phyloP scores from a whole-genome alignment of 1,139 yeast genomes.

The Hemisphaericaspora xylanilytica region DNA sequence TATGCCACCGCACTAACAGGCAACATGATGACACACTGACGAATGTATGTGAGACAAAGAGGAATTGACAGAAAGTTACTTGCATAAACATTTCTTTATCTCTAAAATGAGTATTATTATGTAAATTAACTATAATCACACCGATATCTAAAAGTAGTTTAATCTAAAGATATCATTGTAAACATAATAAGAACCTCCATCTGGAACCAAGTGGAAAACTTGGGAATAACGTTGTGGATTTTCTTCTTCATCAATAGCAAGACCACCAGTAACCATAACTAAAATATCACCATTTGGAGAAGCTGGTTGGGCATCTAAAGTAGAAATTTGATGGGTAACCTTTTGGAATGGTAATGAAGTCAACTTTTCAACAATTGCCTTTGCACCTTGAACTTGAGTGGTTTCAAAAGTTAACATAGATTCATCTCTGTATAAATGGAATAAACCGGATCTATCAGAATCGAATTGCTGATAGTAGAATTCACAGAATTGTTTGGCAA shows the following conservation, averaged over 20 bases:
- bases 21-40: too few relatives aligned
- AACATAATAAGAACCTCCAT: constrained; percentile 85
- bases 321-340: constrained; percentile 88
- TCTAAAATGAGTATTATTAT: too few relatives aligned
- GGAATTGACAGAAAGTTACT: too few relatives aligned
- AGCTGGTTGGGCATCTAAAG: constrained; percentile 97
- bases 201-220: constrained; percentile 95
- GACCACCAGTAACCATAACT: constrained; percentile 97
- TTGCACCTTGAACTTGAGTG: constrained; percentile 91
- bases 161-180: constrained; percentile 96
- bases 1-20: too few relatives aligned
- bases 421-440: constrained; percentile 91
- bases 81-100: too few relatives aligned
- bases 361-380: constrained; percentile 87
- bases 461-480: constrained; percentile 97
- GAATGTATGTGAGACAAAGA: too few relatives aligned
- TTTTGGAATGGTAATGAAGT: constrained; percentile 84
- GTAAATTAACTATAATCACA: too few relatives aligned
- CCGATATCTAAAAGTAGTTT: constrained; percentile 53
- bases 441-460: constrained; percentile 86
- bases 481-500: constrained; percentile 79
- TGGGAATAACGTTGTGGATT: constrained; percentile 96
- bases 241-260: constrained; percentile 88
- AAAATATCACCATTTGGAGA: constrained; percentile 90
- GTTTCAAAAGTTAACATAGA: constrained; percentile 98